phyloP scores from a whole-genome alignment of 2,329 filamentous ascomycete species.

The Hypoxylon sp. region DNA sequence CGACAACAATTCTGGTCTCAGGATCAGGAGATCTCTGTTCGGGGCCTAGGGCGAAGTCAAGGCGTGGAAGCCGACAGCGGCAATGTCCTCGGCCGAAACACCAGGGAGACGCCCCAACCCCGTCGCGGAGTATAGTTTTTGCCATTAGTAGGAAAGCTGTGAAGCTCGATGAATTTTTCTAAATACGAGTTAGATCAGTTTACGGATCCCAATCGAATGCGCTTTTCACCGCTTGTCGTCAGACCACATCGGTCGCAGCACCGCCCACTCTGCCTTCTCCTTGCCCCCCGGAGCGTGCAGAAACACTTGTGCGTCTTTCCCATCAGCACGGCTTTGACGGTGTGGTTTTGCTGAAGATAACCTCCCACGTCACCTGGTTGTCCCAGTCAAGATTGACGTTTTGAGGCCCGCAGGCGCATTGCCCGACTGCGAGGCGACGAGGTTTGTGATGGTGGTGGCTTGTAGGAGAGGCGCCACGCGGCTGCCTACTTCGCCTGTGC shows the following conservation, averaged over 20 bases:
- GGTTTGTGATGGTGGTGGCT: slow-evolving; percentile 44
- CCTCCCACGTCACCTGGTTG: slow-evolving; percentile 56
- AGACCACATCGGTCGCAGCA: slow-evolving; percentile 62
- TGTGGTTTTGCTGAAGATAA: slow-evolving; percentile 45
- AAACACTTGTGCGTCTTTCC: slow-evolving; percentile 55
- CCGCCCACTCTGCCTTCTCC: slow-evolving; percentile 56
- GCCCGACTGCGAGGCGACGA: slow-evolving; percentile 56
- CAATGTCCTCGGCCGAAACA: slow-evolving; percentile 60
- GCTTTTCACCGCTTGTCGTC: slow-evolving; percentile 52
- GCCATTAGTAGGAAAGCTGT: slow-evolving; percentile 51
- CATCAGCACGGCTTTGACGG: slow-evolving; percentile 53
- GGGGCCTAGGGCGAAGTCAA: slow-evolving; percentile 55
- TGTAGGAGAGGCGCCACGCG: slow-evolving; percentile 54
- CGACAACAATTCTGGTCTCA: slow-evolving; percentile 54
- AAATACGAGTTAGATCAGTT: not conserved
- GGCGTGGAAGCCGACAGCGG: slow-evolving; percentile 56
- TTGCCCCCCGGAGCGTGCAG: slow-evolving; percentile 52
- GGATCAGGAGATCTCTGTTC: slow-evolving; percentile 55
- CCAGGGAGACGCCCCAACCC: slow-evolving; percentile 60
- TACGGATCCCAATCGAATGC: not conserved
- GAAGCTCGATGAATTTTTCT: slow-evolving; percentile 58
- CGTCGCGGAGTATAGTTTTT: slow-evolving; percentile 58
- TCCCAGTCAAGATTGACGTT: slow-evolving; percentile 60
- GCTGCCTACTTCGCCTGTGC: slow-evolving; percentile 59
- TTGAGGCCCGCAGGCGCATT: slow-evolving; percentile 22